Evolutionary conservation across 163 green algal species (phyloP).

Genomic region (Scenedesmus sp.): DNA sequence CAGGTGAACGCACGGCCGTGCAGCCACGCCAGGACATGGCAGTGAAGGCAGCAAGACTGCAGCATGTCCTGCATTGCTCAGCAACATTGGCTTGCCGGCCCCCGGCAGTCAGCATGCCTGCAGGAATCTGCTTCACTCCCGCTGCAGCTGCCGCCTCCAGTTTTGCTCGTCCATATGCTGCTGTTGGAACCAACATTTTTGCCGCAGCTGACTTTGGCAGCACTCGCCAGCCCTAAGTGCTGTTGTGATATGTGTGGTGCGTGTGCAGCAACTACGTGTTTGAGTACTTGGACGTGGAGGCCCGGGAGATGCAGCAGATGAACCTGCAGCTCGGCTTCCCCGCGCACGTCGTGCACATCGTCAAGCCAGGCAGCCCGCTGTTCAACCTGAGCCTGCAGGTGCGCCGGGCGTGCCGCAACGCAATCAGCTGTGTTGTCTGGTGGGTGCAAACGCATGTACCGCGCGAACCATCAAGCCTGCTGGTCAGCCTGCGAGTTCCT

Average conservation of each 20-base stretch:
- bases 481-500: too few species aligned
- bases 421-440: not conserved
- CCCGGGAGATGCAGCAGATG: slow-evolving; percentile 57
- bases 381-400: slow-evolving; percentile 69
- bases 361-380: slow-evolving; percentile 69
- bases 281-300: slow-evolving; percentile 71
- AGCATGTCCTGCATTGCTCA: too few species aligned
- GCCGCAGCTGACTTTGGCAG: not conserved
- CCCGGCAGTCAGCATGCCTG: not conserved
- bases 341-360: slow-evolving; percentile 76
- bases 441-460: too few species aligned
- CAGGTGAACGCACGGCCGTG: not conserved
- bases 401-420: not conserved
- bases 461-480: too few species aligned
- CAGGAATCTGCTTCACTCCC: not conserved
- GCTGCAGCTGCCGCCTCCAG: too few species aligned
- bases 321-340: slow-evolving; percentile 84
- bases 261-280: slow-evolving; percentile 73
- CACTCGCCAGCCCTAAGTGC: too few species aligned
- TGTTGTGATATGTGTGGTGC: not conserved
- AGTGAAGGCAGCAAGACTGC: too few species aligned
- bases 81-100: not conserved
- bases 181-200: not conserved
- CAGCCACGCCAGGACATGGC: too few species aligned
- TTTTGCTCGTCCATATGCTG: too few species aligned